Evolutionary conservation across 164 flowering plant genomes (phyloP), one percentile per base, ranked within the genome.

Genomic region (Chimonanthus salicifolius): DNA sequence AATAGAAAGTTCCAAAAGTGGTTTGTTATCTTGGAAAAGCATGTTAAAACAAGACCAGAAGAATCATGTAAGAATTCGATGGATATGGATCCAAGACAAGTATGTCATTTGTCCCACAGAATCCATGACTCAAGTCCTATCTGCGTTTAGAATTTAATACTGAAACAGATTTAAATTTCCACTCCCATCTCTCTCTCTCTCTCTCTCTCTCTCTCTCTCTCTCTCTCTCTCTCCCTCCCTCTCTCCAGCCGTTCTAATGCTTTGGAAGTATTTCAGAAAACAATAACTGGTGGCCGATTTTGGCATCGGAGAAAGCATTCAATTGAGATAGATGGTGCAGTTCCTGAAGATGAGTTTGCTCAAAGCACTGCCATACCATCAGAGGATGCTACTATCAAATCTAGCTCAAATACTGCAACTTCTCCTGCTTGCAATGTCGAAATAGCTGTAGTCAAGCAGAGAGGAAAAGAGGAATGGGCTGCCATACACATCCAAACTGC

Each of bases 401-500:
- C 82, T 72, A 74, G 71, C 65, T 63, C 79, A 63, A 89, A 83
- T 75, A 70, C 79, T 75, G 79, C 78, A 66, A 79, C 78, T 69
- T 74, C 83, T 18, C 82, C 89, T 51, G 70, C 84, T 44, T 75
- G 73, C 71, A 81, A 87, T 82, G 81, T 78, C 20, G 83, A 79
- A 21, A 71, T 79, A 78, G 77, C 77, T 71, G 74, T 70, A 67
- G 51, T 74, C 75, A 84, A 87, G 72, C 82, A 72, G 33, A 74
- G 71, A 68, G 64, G 46, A 58, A 85, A 77, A 78, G 94, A 89
- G 84, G 89, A 87, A 74, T 80, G 85, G 88, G 97, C 99, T 70
- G 96, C 99, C 58, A 90, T 82, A 66, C 78, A 74, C 69, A 89
- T 94, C 77, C 99, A 94, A 77, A 88, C 97, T 65, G 92, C 93